Evolutionary conservation across 768 basidiomycete genomes (phyloP).

Genomic region (Astraeus odoratus): DNA sequence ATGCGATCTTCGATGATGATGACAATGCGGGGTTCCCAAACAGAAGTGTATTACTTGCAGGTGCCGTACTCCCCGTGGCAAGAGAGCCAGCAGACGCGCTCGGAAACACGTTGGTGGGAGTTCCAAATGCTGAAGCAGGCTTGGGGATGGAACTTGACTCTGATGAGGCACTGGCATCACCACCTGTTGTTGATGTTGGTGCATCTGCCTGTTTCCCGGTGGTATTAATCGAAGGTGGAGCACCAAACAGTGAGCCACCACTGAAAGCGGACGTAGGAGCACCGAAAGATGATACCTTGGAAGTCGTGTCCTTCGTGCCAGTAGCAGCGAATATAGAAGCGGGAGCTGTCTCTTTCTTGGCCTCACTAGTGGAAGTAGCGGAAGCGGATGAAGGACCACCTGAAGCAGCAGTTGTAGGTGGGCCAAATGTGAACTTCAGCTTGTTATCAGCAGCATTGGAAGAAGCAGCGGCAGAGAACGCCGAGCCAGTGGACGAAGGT

Average conservation of each 20-base stretch:
- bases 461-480: conserved; percentile 3
- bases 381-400: conserved; percentile 17
- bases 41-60: conserved; percentile 1
- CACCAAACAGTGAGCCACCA: conserved; percentile 11
- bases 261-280: conserved; percentile 12
- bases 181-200: neutral
- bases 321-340: conserved; percentile 34
- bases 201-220: conserved; percentile 11
- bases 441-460: conserved; percentile 9
- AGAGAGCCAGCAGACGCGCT: conserved; percentile 13
- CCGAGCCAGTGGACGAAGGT: conserved; percentile 8
- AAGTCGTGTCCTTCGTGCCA: conserved; percentile 9
- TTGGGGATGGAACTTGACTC: conserved; percentile 16
- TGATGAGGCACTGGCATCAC: conserved; percentile 12
- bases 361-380: conserved; percentile 13
- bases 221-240: conserved; percentile 9
- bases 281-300: conserved; percentile 6
- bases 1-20: conserved; percentile 1
- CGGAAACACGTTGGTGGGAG: conserved; percentile 12
- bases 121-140: conserved; percentile 8
- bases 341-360: conserved; percentile 20
- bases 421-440: conserved; percentile 13
- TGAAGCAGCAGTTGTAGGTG: conserved; percentile 16
- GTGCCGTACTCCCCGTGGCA: conserved; percentile 4
- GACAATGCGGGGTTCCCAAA: conserved; percentile 5